These are phyloP conservation scores for Verticillium klebahnii DNA, from an alignment of 2,329 filamentous ascomycete genomes.

Conservation along the genomic window DNA sequence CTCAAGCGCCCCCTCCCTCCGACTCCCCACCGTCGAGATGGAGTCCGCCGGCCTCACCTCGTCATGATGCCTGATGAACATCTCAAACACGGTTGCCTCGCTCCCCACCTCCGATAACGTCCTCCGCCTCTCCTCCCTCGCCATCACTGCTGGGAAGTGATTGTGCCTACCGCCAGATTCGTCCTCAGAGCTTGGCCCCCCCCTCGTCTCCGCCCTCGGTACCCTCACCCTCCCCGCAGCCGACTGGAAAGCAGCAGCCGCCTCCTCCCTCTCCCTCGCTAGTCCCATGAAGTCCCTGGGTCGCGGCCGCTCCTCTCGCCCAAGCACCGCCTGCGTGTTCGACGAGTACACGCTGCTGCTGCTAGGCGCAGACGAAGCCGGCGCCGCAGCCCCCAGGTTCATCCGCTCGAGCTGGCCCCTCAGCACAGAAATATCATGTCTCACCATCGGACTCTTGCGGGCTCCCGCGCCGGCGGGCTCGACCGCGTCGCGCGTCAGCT, in stretches of 20 bases:
- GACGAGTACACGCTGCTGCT: background rate
- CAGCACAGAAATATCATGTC: background rate
- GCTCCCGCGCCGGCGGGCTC: background rate
- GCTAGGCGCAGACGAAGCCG: background rate
- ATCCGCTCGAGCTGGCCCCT: background rate
- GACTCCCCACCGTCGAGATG: background rate
- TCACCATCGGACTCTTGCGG: too few relatives aligned
- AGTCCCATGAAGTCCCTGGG: background rate
- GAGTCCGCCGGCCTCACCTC: background rate
- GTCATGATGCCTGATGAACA: slow-evolving; percentile 1
- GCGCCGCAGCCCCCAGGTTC: background rate
- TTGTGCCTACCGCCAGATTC: background rate
- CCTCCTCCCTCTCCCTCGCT: background rate
- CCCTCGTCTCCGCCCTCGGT: background rate
- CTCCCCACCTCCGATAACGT: background rate
- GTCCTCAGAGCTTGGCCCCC: background rate
- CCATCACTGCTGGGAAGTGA: background rate
- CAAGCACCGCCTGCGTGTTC: background rate
- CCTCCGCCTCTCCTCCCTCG: background rate
- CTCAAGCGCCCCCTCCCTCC: background rate
- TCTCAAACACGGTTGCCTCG: background rate
- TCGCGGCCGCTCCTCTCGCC: too few relatives aligned
- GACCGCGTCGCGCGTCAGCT: background rate
- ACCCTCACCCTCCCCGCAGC: too few relatives aligned
- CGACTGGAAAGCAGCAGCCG: background rate